phyloP scores from a whole-genome alignment of 2,329 filamentous ascomycete species.

The Amauroascus verrucosus region DNA sequence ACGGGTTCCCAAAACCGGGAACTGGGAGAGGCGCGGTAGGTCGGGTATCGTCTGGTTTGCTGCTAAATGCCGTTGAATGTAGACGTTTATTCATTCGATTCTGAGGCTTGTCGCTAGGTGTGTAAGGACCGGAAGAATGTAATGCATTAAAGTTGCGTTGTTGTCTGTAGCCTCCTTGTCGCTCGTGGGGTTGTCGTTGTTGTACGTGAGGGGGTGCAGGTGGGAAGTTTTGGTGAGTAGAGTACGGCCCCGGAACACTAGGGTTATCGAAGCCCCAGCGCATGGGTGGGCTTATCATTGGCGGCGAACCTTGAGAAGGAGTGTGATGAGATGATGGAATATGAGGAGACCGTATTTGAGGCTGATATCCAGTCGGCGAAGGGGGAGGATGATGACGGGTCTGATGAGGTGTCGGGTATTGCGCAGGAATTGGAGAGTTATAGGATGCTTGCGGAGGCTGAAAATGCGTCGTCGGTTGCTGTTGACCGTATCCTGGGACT shows the following conservation, averaged over 20 bases:
- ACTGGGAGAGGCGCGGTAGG: conserved; percentile 32
- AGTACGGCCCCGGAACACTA: conserved; percentile 19
- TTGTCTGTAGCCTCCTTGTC: conserved; percentile 10
- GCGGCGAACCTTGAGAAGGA: conserved; percentile 20
- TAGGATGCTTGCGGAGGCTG: conserved; percentile 6
- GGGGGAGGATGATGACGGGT: conserved; percentile 20
- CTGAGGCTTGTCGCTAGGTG: conserved; percentile 14
- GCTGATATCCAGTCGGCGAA: conserved; percentile 16
- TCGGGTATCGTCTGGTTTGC: not conserved
- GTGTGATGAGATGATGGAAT: conserved; percentile 18
- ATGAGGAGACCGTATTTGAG: conserved; percentile 19
- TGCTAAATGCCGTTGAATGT: conserved; percentile 18
- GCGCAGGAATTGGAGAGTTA: conserved; percentile 12
- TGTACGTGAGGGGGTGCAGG: conserved; percentile 26
- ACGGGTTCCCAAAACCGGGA: conserved; percentile 36
- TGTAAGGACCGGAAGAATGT: conserved; percentile 15
- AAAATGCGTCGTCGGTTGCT: conserved; percentile 1
- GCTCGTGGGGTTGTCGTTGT: conserved; percentile 3
- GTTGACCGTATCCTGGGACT: conserved; percentile 2
- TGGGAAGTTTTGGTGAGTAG: conserved; percentile 41
- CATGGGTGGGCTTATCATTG: conserved; percentile 47
- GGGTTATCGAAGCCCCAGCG: conserved; percentile 43
- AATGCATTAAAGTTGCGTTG: conserved; percentile 20
- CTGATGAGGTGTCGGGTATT: conserved; percentile 15
- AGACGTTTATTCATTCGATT: conserved; percentile 29